phyloP scores from a whole-genome alignment of 1,284 basidiomycete species.

The Cutaneotrichosporon sp. region DNA sequence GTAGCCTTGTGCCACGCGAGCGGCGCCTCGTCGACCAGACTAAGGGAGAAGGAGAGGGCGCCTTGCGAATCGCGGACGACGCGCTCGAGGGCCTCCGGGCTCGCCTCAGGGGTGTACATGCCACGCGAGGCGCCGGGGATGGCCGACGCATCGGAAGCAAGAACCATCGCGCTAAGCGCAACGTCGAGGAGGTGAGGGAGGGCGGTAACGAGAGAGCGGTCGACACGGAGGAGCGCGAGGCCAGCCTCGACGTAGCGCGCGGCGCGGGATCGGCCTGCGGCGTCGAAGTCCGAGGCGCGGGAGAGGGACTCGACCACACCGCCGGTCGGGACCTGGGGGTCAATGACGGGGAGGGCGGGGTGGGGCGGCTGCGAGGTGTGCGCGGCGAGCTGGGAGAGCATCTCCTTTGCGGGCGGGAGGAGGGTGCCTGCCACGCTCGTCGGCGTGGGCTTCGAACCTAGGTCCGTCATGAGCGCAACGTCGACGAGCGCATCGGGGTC shows the following conservation, averaged over 20 bases:
- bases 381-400: conserved; percentile 23
- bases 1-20: conserved; percentile 59
- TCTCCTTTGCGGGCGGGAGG: conserved; percentile 27
- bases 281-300: conserved; percentile 53
- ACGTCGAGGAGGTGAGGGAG: conserved; percentile 31
- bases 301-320: not conserved
- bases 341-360: conserved; percentile 64
- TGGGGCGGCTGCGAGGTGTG: conserved; percentile 57
- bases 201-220: conserved; percentile 63
- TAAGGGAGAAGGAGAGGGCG: conserved; percentile 68
- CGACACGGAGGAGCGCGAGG: conserved; percentile 62
- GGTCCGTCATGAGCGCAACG: conserved; percentile 38
- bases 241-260: conserved; percentile 66
- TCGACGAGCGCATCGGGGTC: conserved; percentile 41
- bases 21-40: conserved; percentile 55
- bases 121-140: conserved; percentile 59
- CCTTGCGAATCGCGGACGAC: conserved; percentile 63
- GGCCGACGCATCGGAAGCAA: conserved; percentile 56
- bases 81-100: conserved; percentile 54
- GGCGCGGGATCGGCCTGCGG: conserved; percentile 56
- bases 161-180: conserved; percentile 43
- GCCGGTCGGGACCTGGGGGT: conserved; percentile 55
- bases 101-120: conserved; percentile 57
- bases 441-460: conserved; percentile 22
- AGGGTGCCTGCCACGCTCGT: conserved; percentile 25